phyloP scores from a whole-genome alignment of 1,284 basidiomycete genomes.

The Microbotryum lychnidis-dioicae region DNA sequence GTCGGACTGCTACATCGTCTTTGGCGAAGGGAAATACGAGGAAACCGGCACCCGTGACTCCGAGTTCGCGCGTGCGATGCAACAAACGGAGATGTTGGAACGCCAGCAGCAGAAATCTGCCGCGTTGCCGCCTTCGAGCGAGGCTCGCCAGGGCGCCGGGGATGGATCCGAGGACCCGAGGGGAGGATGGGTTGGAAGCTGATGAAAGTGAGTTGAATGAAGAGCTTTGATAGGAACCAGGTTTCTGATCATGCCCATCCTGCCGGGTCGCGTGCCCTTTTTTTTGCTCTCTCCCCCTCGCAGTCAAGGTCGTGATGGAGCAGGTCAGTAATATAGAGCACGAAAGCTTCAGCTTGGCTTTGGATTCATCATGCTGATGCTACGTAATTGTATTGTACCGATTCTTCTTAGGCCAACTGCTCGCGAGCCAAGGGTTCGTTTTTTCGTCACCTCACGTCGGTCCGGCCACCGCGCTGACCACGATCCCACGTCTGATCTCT shows the following conservation, averaged over 20 bases:
- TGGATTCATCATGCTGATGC: no score
- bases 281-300: background rate
- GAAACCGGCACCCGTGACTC: constrained; percentile 9
- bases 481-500: no score
- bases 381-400: background rate
- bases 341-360: no score
- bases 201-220: constrained; percentile 58
- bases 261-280: background rate
- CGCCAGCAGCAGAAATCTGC: constrained; percentile 47
- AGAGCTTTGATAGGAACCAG: background rate
- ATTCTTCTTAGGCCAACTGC: constrained; percentile 45
- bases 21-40: constrained; percentile 82
- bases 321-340: constrained; percentile 45
- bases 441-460: no score
- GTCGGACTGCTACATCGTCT: constrained; percentile 97
- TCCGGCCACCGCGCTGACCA: background rate
- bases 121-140: constrained; percentile 19
- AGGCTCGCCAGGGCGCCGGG: constrained; percentile 9
- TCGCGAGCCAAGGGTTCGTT: constrained; percentile 60
- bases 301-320: constrained; percentile 77
- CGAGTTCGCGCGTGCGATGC: constrained; percentile 20
- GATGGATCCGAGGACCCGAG: constrained; percentile 40
- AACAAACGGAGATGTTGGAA: constrained; percentile 45
- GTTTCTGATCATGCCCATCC: background rate
- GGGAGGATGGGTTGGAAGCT: constrained; percentile 54